phyloP scores from a whole-genome alignment of 2,329 filamentous ascomycete species.

The Trichoderma aggressivum region DNA sequence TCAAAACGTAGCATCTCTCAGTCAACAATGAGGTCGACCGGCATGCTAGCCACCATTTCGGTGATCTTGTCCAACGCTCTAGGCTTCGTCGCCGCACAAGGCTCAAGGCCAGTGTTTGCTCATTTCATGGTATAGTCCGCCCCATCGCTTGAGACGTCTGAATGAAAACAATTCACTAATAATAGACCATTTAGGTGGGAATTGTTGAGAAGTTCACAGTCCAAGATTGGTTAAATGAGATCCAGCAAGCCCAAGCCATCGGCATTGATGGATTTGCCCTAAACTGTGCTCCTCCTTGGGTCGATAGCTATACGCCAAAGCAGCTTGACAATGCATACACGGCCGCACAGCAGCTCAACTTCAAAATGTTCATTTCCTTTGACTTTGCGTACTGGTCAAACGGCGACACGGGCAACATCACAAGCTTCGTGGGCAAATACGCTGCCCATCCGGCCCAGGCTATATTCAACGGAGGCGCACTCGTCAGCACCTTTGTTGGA shows the following conservation, averaged over 20 bases:
- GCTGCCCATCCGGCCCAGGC: conserved; percentile 22
- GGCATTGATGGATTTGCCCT: conserved; percentile 26
- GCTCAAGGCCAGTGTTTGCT: conserved; percentile 14
- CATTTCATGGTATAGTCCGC: conserved; percentile 18
- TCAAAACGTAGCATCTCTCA: background rate
- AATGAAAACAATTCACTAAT: background rate
- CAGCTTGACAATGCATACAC: conserved; percentile 24
- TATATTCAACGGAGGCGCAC: conserved; percentile 22
- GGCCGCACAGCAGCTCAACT: conserved; percentile 21
- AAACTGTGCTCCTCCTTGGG: conserved; percentile 24
- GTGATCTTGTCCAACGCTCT: background rate
- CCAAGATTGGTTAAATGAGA: conserved; percentile 24
- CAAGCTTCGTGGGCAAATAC: conserved; percentile 21
- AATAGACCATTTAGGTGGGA: conserved; percentile 16
- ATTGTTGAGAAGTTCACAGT: conserved; percentile 24
- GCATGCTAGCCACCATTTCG: background rate
- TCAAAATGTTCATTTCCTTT: conserved; percentile 26
- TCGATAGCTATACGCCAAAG: conserved; percentile 24
- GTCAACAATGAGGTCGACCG: background rate
- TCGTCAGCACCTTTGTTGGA: conserved; percentile 26
- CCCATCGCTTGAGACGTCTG: background rate
- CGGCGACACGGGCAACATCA: conserved; percentile 23
- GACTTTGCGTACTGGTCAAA: conserved; percentile 27
- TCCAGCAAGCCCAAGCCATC: conserved; percentile 23
- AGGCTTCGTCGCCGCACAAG: background rate